These are phyloP conservation scores for Stagonosporopsis chrysanthemi DNA, from an alignment of 2,329 filamentous ascomycete species.

Conservation along the genomic window DNA sequence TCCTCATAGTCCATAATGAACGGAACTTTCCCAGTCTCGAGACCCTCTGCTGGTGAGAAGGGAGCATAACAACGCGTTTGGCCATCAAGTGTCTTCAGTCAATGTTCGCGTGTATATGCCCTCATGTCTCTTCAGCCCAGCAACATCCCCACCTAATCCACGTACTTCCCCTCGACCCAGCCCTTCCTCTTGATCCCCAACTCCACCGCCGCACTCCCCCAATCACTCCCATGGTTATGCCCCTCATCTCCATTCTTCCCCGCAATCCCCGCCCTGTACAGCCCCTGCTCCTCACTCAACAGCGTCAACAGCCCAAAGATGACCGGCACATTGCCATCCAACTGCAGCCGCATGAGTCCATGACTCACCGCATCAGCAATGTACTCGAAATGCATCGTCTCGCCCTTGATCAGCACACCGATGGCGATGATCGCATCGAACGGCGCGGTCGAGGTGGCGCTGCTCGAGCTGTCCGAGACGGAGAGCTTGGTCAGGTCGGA, in stretches of 20 bases:
- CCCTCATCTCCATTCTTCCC: constrained; percentile 54
- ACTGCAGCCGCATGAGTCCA: constrained; percentile 91
- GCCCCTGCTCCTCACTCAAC: constrained; percentile 84
- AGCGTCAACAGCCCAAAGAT: constrained; percentile 93
- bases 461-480: neutral
- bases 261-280: constrained; percentile 78
- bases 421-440: constrained; percentile 97
- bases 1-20: neutral
- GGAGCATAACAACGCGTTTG: neutral
- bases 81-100: neutral
- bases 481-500: constrained; percentile 61
- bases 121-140: neutral
- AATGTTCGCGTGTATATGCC: neutral
- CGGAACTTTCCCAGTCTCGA: neutral
- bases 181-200: constrained; percentile 85
- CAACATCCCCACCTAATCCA: constrained; percentile 47
- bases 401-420: constrained; percentile 96
- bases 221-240: constrained; percentile 97
- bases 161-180: constrained; percentile 76
- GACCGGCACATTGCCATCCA: constrained; percentile 87
- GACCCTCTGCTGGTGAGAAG: neutral
- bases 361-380: constrained; percentile 91
- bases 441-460: constrained; percentile 50
- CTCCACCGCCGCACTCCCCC: constrained; percentile 94
- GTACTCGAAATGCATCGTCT: constrained; percentile 99